These are phyloP conservation scores for Ormosia semicastrata DNA, from an alignment of 306 rosid genomes.

Conservation along the genomic window DNA sequence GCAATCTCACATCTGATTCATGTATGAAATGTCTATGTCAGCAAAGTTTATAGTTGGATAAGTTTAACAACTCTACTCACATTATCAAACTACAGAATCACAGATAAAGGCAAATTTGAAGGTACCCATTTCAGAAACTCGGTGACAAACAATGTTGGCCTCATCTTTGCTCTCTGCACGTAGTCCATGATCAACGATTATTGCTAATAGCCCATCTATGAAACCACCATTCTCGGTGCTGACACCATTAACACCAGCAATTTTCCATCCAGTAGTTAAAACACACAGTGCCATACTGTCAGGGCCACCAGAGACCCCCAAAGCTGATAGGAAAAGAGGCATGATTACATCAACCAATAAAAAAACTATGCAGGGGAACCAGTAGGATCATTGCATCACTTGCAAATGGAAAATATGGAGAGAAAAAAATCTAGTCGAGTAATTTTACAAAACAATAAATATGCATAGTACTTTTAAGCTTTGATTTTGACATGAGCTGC, in stretches of 20 bases:
- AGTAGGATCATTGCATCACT: not conserved
- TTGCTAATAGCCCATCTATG: constrained; percentile 72
- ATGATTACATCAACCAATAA: constrained; percentile 12
- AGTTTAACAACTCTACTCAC: constrained; percentile 3
- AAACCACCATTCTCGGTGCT: constrained; percentile 42
- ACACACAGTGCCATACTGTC: constrained; percentile 89
- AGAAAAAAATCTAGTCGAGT: not conserved
- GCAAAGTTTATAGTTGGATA: constrained; percentile 7
- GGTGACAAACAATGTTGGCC: constrained; percentile 55
- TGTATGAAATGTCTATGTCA: constrained; percentile 33
- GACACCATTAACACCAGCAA: constrained; percentile 40
- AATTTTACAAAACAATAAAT: not conserved
- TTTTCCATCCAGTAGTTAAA: constrained; percentile 76
- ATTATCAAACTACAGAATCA: constrained; percentile 22
- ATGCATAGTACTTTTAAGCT: not conserved
- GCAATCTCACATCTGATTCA: constrained; percentile 78
- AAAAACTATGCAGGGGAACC: not conserved
- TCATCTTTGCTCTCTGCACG: constrained; percentile 90
- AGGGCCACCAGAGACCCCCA: constrained; percentile 99
- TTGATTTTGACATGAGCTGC: too few relatives aligned
- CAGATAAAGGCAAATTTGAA: not conserved
- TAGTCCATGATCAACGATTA: constrained; percentile 86
- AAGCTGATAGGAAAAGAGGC: constrained; percentile 44
- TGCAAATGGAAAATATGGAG: not conserved
- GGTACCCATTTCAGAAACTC: constrained; percentile 76